Evolutionary conservation across 2,329 filamentous ascomycete genomes (phyloP), one percentile per base, ranked within the genome.

Genomic region (Chaetomium sp.): DNA sequence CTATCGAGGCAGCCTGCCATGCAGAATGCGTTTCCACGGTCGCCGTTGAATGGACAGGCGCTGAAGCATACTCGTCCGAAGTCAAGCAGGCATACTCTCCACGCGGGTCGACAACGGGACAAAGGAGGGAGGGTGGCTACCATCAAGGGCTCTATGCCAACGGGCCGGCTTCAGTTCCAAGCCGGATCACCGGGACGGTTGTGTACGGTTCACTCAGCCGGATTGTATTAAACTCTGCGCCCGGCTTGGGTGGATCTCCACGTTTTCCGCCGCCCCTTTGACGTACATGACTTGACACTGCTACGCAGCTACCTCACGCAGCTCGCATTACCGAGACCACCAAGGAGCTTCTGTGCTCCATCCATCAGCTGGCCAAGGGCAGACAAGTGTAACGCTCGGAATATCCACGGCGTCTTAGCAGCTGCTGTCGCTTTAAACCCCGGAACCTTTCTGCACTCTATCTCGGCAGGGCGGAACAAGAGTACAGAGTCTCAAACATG

Each of bases 251-350:
- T 60, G 60, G 65, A 53, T 45, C 57, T 65, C 65, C 62, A 65
- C 62, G 62, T 67, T 69, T 64, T 55, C 63, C 51, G 56, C 33
- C 35, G 45, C 57, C 62, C 31, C 38, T 47, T 68, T 64, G 63
- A 68, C 65, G 60, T 69, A 69, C 67, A 70, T 69, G 58, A 65
- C 55, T 58, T 66, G 62, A 65, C 55, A 63, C 58, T 56, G 65
- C 57, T 64, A 62, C 66, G 59, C 67, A 67, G 57, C 10, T 25
- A 54, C 65, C n/a, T 62, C 38, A 45, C 54, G 33, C 57, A 60
- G 53, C 62, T 57, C 53, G 57, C 59, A 63, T 60, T 63, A 57
- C 63, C 60, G 53, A 64, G 57, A 60, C 57, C 45, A 25, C 12
- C 54, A 51, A 64, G 57, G 59, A 55, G 51, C 45, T 50, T 63